Evolutionary conservation across 2,329 filamentous ascomycete species (phyloP), one percentile per base, ranked within the genome.

Genomic region (Cadophora sp.): DNA sequence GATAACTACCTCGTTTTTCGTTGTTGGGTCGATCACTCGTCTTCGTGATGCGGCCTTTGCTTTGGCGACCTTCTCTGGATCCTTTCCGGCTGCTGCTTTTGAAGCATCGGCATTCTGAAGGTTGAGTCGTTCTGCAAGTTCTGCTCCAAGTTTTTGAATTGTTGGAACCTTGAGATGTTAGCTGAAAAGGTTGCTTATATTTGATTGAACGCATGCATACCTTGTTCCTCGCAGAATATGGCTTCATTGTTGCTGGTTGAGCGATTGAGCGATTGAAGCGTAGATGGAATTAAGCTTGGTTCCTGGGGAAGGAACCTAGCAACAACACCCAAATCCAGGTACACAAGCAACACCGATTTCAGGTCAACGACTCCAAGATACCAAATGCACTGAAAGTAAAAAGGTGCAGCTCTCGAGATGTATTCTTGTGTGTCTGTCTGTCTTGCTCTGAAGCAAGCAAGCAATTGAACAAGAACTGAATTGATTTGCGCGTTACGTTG

Each of bases 211-310:
- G n/a, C n/a, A 6, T 11, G 37, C 64, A 16, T 63, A 68, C 71
- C 65, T 72, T 72, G 53, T 72, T 72, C 59, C 71, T 66, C 7
- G 69, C 69, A 11, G 71, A 72, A 59, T 72, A 72, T 55, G 71
- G 71, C 59, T 62, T 62, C 59, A 62, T 50, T 9, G 26, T 48
- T 62, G 24, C 7, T 11, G 50, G 16, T 55, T 55, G 24, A 55
- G 24, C 5, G 50, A 29, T 55, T 55, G 24, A 55, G 14, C 4
- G 24, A 11, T 48, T 43, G 40, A 12, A 43, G 34, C 7, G 40
- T 2, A 22, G 24, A 24, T 5, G 14, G 50, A 55, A 24, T 51
- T 5, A 51, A 43, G 40, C 40, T 43, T 43, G 40, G 40, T 16
- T 16, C 7, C 19, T 43, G 50, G n/a, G n/a, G n/a, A n/a, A n/a